A percentile compares a stretch with the other conserved stretches of the same genome.
Evolutionary conservation across 352 stramenopile species (phyloP).

Genomic region (Elongisporangium anandrum): DNA sequence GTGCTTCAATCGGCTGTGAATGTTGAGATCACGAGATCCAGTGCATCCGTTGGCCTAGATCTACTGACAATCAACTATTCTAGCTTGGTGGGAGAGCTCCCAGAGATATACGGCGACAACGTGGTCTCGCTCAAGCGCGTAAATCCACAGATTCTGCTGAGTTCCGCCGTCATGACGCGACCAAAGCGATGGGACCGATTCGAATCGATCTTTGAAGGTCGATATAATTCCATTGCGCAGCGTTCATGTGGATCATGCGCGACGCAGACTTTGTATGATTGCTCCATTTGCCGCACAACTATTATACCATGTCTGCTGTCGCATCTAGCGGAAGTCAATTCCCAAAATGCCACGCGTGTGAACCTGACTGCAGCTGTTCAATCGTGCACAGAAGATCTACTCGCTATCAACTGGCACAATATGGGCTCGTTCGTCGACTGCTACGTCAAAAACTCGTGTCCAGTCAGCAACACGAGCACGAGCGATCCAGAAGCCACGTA

Average conservation of each 20-base stretch:
- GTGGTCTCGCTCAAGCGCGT: neutral
- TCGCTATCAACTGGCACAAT: neutral
- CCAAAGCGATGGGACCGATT: neutral
- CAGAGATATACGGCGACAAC: neutral
- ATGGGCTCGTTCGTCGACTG: constrained; percentile 7
- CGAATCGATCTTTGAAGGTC: neutral
- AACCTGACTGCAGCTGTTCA: constrained; percentile 3
- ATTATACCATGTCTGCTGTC: constrained; percentile 4
- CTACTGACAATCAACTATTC: neutral
- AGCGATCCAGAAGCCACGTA: constrained; percentile 3
- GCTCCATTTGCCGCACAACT: neutral
- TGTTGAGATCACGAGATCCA: neutral
- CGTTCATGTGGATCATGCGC: neutral
- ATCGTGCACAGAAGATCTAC: constrained; percentile 1
- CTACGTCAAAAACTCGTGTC: constrained; percentile 6
- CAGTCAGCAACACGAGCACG: neutral
- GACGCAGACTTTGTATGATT: neutral
- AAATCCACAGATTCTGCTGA: neutral
- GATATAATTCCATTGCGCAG: neutral
- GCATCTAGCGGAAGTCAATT: neutral
- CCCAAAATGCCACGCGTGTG: neutral
- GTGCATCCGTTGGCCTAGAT: neutral
- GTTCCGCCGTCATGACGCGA: neutral
- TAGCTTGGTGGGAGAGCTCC: neutral
- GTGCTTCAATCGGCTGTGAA: neutral